Conservation (phyloP, 1,139 yeast genomes). For the Magnusiomyces ingens region DNA sequence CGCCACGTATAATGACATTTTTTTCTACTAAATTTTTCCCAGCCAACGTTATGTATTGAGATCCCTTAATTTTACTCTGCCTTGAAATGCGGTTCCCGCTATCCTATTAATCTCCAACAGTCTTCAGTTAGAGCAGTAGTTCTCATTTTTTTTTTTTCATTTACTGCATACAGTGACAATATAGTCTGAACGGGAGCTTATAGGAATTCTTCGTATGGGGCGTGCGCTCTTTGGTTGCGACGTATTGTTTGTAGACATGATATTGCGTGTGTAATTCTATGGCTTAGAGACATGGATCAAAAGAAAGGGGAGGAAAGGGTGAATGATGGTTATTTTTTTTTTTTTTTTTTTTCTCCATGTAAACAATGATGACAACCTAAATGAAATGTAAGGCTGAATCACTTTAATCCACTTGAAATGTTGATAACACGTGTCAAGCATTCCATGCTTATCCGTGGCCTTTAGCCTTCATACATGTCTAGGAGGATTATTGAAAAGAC, state of each 20-base stretch:
- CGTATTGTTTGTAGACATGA: background rate
- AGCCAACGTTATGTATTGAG: slow-evolving; percentile 41
- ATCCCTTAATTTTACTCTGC: slow-evolving; percentile 40
- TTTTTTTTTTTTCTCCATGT: background rate
- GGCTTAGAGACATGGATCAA: too few species aligned
- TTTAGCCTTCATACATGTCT: too few species aligned
- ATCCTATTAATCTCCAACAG: slow-evolving; percentile 21
- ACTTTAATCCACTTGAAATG: too few species aligned
- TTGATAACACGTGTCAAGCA: too few species aligned
- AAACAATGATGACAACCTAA: background rate
- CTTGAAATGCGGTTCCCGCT: slow-evolving; percentile 54
- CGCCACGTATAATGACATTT: slow-evolving; percentile 38
- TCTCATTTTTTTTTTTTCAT: slow-evolving; percentile 15
- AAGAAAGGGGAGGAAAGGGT: too few species aligned
- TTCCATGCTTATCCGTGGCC: too few species aligned
- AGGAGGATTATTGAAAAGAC: too few species aligned
- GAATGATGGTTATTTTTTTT: background rate
- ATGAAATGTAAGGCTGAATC: too few species aligned
- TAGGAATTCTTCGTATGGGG: background rate
- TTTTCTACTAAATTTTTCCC: slow-evolving; percentile 40
- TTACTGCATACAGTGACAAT: slow-evolving; percentile 25
- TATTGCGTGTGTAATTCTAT: too few species aligned
- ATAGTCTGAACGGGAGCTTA: slow-evolving; percentile 18
- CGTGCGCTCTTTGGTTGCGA: background rate
- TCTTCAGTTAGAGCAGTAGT: slow-evolving; percentile 31